Evolutionary conservation across 768 basidiomycete genomes (phyloP).

Genomic region (Pisolithus marmoratus): DNA sequence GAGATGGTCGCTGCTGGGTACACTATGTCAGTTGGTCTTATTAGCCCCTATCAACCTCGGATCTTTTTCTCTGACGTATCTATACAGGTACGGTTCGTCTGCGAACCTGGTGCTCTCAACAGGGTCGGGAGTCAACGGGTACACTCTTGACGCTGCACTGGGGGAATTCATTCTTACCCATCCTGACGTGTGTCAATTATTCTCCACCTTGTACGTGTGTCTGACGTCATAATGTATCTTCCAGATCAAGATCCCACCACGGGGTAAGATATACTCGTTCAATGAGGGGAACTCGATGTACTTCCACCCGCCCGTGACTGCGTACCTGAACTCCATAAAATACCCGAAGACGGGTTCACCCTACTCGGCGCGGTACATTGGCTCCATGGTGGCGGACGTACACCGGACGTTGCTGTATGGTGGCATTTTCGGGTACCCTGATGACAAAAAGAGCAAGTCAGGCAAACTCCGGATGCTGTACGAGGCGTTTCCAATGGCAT

Average conservation of each 20-base stretch:
- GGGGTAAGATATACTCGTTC: conserved; percentile 99
- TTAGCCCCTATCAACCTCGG: neutral
- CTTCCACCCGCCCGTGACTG: conserved; percentile 75
- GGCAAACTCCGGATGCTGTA: conserved; percentile 94
- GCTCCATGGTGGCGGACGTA: conserved; percentile 99
- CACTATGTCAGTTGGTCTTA: conserved; percentile 66
- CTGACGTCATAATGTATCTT: conserved; percentile 1
- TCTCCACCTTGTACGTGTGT: conserved; percentile 2
- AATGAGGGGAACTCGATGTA: conserved; percentile 98
- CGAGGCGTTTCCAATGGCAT: conserved; percentile 98
- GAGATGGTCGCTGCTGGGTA: conserved; percentile 99
- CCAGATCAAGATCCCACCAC: conserved; percentile 85
- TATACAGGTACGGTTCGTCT: conserved; percentile 79
- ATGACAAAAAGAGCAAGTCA: conserved; percentile 94
- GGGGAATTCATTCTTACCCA: conserved; percentile 99
- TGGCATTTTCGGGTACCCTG: conserved; percentile 97
- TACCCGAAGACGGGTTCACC: conserved; percentile 73
- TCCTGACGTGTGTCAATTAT: conserved; percentile 60
- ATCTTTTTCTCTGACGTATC: conserved; percentile 8
- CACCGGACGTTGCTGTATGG: conserved; percentile 95
- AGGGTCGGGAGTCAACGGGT: conserved; percentile 94
- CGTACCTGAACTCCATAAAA: conserved; percentile 90
- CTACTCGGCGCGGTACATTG: conserved; percentile 91
- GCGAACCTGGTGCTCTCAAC: conserved; percentile 95
- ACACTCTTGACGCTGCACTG: conserved; percentile 90